Evolutionary conservation across 768 basidiomycete genomes (phyloP).

Genomic region (Boletales sp.): DNA sequence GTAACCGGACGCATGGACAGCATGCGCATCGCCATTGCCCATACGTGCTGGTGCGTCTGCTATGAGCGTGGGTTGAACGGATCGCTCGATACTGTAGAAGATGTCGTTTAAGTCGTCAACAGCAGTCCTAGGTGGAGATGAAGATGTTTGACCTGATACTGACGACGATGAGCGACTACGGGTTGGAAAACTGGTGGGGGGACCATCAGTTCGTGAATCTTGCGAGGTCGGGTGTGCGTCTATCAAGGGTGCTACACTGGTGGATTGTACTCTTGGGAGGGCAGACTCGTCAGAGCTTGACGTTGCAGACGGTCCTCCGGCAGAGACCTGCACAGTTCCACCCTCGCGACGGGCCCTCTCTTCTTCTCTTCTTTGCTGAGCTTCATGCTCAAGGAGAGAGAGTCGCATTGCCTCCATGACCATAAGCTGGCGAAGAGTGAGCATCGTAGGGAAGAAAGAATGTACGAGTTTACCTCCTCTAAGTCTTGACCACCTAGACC

Average conservation of each 20-base stretch:
- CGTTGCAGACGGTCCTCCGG: conserved; percentile 15
- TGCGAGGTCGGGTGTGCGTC: conserved; percentile 3
- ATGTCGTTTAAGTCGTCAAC: conserved; percentile 28
- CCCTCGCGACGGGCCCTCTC: conserved; percentile 57
- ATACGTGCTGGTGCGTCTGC: conserved; percentile 7
- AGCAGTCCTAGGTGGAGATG: conserved; percentile 22
- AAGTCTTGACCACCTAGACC: conserved; percentile 83
- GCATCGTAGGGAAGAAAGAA: conserved; percentile 22
- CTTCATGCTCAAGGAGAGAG: conserved; percentile 91
- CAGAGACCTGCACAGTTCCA: conserved; percentile 34
- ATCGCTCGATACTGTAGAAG: conserved; percentile 26
- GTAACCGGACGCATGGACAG: conserved; percentile 5
- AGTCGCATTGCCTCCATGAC: conserved; percentile 98
- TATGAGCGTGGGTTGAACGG: conserved; percentile 15
- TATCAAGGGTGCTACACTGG: conserved; percentile 1
- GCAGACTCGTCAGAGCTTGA: conserved; percentile 4
- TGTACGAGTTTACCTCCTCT: conserved; percentile 67
- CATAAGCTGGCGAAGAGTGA: conserved; percentile 66
- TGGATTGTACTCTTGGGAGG: conserved; percentile 1
- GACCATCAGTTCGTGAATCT: conserved; percentile 10
- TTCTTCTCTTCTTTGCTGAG: conserved; percentile 78
- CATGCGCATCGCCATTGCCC: conserved; percentile 10
- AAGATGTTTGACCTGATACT: conserved; percentile 34
- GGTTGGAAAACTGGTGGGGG: conserved; percentile 6
- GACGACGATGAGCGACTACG: conserved; percentile 29